These are phyloP conservation scores for Cicer bijugum DNA, from an alignment of 306 rosid genomes.

Conservation along the genomic window DNA sequence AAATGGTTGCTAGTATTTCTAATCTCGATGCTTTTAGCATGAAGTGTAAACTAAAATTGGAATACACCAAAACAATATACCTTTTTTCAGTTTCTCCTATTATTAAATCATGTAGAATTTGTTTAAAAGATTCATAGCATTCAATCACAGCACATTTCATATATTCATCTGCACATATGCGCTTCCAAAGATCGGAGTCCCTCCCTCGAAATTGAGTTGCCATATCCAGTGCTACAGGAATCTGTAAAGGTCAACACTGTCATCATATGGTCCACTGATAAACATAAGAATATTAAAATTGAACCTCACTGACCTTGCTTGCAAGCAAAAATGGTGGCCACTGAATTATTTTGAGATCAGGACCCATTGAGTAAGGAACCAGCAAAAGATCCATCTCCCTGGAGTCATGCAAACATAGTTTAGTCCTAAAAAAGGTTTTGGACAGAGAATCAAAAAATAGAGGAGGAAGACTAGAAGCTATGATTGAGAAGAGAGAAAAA, in stretches of 20 bases:
- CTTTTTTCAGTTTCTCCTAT: constrained; percentile 89
- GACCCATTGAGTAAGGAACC: constrained; percentile 91
- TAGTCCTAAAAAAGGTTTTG: constrained; percentile 41
- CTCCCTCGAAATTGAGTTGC: constrained; percentile 83
- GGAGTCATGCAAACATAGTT: constrained; percentile 51
- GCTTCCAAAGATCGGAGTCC: constrained; percentile 95
- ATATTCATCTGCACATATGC: constrained; percentile 91
- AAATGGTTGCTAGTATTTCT: constrained; percentile 25
- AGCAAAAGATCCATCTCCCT: constrained; percentile 97
- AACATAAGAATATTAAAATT: constrained; percentile 35
- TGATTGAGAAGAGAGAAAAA: constrained; percentile 34
- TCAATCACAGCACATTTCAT: constrained; percentile 97
- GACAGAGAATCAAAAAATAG: constrained; percentile 27
- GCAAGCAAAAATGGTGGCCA: constrained; percentile 99
- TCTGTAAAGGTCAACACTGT: constrained; percentile 63
- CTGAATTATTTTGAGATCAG: constrained; percentile 80
- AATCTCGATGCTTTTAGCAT: constrained; percentile 33
- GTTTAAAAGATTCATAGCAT: constrained; percentile 89
- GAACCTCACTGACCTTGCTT: constrained; percentile 70
- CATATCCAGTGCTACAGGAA: constrained; percentile 94
- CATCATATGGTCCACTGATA: constrained; percentile 40
- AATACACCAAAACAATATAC: constrained; percentile 46
- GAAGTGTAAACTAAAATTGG: constrained; percentile 39
- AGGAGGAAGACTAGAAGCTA: constrained; percentile 42
- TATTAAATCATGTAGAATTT: constrained; percentile 68